Percentiles rank a stretch among this genome's conserved stretches.
phyloP scores from a whole-genome alignment of 345 rosid genomes.

The Eucalyptus erythrocorys region DNA sequence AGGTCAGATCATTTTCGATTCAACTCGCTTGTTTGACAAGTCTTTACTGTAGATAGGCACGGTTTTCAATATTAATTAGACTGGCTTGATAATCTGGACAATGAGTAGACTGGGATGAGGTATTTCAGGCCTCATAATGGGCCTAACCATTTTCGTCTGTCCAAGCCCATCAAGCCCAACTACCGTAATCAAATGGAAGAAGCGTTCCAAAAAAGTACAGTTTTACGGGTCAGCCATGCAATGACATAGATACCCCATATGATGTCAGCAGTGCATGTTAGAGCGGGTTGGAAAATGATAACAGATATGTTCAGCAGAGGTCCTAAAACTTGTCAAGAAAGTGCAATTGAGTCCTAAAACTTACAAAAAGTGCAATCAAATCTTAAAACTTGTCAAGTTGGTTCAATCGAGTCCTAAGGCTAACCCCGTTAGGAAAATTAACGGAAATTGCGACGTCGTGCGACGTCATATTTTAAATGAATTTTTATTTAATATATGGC shows the following conservation, averaged over 20 bases:
- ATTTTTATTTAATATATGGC: too few relatives aligned
- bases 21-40: not conserved
- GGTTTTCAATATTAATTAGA: not conserved
- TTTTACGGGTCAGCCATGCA: not conserved
- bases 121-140: not conserved
- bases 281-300: not conserved
- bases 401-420: too few relatives aligned
- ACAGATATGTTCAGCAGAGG: too few relatives aligned
- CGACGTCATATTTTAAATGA: too few relatives aligned
- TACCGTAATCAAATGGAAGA: not conserved
- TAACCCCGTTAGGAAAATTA: too few relatives aligned
- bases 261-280: not conserved
- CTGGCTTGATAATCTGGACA: fast-evolving
- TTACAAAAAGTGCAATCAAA: too few relatives aligned
- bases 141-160: not conserved
- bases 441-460: too few relatives aligned
- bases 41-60: not conserved
- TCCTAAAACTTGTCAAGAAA: too few relatives aligned
- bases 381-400: too few relatives aligned
- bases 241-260: not conserved
- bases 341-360: too few relatives aligned
- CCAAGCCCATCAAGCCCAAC: not conserved
- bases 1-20: not conserved
- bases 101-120: not conserved
- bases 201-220: too few relatives aligned